phyloP scores from a whole-genome alignment of 352 stramenopile species.

The Globisporangium lucens region DNA sequence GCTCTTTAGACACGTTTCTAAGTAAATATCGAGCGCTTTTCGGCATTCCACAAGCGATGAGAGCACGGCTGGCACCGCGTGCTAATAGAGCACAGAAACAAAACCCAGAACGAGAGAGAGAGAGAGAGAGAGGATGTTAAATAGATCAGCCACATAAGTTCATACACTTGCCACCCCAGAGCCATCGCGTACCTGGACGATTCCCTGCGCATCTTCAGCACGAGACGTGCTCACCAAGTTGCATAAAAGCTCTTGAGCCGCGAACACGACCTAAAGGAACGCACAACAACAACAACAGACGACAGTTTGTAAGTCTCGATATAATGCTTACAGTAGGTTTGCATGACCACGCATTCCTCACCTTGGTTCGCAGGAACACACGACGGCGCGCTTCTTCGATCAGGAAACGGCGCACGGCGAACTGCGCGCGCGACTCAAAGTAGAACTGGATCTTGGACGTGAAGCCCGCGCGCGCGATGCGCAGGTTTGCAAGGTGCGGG shows the following conservation, averaged over 20 bases:
- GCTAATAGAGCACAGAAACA: slow-evolving; percentile 22
- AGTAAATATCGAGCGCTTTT: slow-evolving; percentile 55
- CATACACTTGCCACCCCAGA: background rate
- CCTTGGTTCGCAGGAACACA: slow-evolving; percentile 35
- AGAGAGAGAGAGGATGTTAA: background rate
- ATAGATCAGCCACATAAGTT: background rate
- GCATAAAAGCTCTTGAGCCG: slow-evolving; percentile 49
- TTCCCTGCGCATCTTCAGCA: slow-evolving; percentile 57
- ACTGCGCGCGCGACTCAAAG: slow-evolving; percentile 50
- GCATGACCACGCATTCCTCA: background rate
- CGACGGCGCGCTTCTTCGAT: slow-evolving; percentile 47
- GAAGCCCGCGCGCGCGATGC: slow-evolving; percentile 37
- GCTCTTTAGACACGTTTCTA: slow-evolving; percentile 69
- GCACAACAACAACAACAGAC: background rate
- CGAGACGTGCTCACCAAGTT: slow-evolving; percentile 56
- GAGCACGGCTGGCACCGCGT: slow-evolving; percentile 63
- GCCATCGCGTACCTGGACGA: slow-evolving; percentile 51
- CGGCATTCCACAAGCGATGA: slow-evolving; percentile 70
- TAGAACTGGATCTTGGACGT: slow-evolving; percentile 47
- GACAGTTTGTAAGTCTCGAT: background rate
- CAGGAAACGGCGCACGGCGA: slow-evolving; percentile 55
- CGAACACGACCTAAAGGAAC: slow-evolving; percentile 30
- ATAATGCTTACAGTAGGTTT: no score
- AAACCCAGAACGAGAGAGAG: no score
- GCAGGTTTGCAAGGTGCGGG: slow-evolving; percentile 47